These are phyloP conservation scores for Colletotrichum eremochloae DNA, from an alignment of 2,329 filamentous ascomycete species.

Conservation along the genomic window DNA sequence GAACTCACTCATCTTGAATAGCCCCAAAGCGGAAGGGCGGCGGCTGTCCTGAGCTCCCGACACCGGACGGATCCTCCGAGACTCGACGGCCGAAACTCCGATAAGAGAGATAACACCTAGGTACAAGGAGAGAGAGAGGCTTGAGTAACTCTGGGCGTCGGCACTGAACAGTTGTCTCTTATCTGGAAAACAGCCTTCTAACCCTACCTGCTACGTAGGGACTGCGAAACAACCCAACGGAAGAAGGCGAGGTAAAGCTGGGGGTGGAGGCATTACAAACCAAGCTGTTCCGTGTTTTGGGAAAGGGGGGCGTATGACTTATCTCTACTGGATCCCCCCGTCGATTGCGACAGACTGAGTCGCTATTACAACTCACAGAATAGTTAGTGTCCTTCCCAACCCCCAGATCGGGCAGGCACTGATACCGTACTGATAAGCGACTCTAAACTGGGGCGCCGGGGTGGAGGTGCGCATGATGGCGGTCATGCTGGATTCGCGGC, in stretches of 20 bases:
- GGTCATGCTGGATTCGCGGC: conserved; percentile 16
- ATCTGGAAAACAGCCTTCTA: conserved; percentile 1
- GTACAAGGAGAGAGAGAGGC: not conserved
- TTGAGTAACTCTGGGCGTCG: conserved; percentile 3
- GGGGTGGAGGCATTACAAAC: conserved; percentile 13
- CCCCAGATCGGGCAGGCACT: conserved; percentile 35
- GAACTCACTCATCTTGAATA: conserved; percentile 39
- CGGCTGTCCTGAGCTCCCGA: conserved; percentile 17
- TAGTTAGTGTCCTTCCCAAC: not conserved
- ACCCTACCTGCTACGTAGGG: not conserved
- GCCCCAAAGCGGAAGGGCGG: conserved; percentile 9
- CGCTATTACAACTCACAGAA: conserved; percentile 32
- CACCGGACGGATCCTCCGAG: conserved; percentile 35
- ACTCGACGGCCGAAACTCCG: conserved; percentile 26
- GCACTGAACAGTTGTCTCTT: conserved; percentile 4
- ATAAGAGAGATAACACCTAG: conserved; percentile 26
- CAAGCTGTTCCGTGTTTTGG: conserved; percentile 23
- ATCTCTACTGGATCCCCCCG: conserved; percentile 34
- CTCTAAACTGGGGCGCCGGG: conserved; percentile 10
- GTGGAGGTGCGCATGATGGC: conserved; percentile 32
- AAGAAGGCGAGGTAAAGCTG: conserved; percentile 6
- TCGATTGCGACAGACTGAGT: conserved; percentile 33
- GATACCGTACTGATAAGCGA: conserved; percentile 36
- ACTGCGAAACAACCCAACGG: not conserved
- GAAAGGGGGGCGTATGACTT: conserved; percentile 36